A percentile compares a stretch with the other conserved stretches of the same genome.
These are phyloP conservation scores for Cajanus cajan DNA, from an alignment of 306 rosid species.

Conservation along the genomic window DNA sequence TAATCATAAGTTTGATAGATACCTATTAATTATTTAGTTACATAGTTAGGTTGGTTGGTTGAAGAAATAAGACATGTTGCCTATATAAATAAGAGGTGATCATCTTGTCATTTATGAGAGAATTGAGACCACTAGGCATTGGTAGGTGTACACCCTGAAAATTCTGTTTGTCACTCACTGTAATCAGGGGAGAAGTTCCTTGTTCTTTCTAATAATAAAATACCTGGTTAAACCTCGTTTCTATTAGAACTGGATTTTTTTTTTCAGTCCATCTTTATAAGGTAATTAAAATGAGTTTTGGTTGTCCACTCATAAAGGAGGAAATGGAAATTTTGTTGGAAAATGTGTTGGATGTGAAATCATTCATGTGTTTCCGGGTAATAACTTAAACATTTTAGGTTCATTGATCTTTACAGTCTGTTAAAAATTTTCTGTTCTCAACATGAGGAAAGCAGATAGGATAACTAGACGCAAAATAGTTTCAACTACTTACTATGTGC, in stretches of 20 bases:
- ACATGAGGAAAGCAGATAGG: neutral
- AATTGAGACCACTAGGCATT: no score
- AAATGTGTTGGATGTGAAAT: neutral
- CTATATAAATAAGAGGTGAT: no score
- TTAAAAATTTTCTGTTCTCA: neutral
- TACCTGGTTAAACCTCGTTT: no score
- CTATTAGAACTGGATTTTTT: neutral
- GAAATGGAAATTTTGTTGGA: neutral
- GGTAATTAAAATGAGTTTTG: neutral
- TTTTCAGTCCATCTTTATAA: neutral
- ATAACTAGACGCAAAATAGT: neutral
- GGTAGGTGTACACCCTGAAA: no score
- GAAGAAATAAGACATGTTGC: neutral
- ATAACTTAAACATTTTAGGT: neutral
- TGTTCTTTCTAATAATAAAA: neutral
- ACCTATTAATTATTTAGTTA: neutral
- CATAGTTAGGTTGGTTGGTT: neutral
- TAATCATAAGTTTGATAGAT: neutral
- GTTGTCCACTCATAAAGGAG: neutral
- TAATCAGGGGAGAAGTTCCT: neutral
- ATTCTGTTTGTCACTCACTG: no score
- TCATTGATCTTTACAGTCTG: neutral
- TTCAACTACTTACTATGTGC: constrained; percentile 61
- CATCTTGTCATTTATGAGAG: no score
- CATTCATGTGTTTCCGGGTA: neutral